phyloP scores from a whole-genome alignment of 495 filamentous ascomycete species.

The Penicillium subrubescens region DNA sequence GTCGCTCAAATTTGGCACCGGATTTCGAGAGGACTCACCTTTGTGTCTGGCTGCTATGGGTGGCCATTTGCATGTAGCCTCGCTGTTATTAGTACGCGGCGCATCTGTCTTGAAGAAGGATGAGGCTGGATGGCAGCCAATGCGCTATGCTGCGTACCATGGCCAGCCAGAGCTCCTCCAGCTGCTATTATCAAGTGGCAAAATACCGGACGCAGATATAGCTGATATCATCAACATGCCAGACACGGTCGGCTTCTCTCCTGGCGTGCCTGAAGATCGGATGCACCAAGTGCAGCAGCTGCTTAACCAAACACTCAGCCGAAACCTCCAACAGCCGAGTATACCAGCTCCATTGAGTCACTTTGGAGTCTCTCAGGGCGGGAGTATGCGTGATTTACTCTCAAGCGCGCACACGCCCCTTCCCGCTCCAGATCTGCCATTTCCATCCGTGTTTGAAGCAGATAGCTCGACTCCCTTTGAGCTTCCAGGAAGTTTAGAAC shows the following conservation, averaged over 20 bases:
- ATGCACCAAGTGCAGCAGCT: slow-evolving; percentile 25
- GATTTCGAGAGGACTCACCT: slow-evolving; percentile 43
- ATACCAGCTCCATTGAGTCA: not conserved
- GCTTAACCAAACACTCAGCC: slow-evolving; percentile 6
- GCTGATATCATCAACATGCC: slow-evolving; percentile 19
- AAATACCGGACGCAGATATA: slow-evolving; percentile 13
- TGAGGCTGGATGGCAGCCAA: slow-evolving; percentile 42
- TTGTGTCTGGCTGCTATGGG: slow-evolving; percentile 45
- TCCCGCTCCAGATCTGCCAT: not conserved
- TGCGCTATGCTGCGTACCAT: slow-evolving; percentile 44
- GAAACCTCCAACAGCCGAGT: slow-evolving; percentile 1
- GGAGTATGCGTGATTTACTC: not conserved
- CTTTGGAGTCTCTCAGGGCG: not conserved
- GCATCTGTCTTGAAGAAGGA: slow-evolving; percentile 44
- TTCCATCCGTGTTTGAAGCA: not conserved
- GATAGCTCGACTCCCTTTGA: slow-evolving; percentile 21
- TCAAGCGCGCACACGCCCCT: not conserved
- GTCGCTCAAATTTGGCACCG: slow-evolving; percentile 26
- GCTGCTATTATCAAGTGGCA: slow-evolving; percentile 24
- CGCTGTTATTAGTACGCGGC: slow-evolving; percentile 37
- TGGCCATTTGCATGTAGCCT: slow-evolving; percentile 41
- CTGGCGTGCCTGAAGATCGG: slow-evolving; percentile 25
- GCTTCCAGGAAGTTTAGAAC: slow-evolving; percentile 32
- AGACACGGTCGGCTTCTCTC: slow-evolving; percentile 30
- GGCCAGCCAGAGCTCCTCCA: slow-evolving; percentile 40